phyloP scores from a whole-genome alignment of 2,329 filamentous ascomycete genomes.

The Verticillium longisporum region DNA sequence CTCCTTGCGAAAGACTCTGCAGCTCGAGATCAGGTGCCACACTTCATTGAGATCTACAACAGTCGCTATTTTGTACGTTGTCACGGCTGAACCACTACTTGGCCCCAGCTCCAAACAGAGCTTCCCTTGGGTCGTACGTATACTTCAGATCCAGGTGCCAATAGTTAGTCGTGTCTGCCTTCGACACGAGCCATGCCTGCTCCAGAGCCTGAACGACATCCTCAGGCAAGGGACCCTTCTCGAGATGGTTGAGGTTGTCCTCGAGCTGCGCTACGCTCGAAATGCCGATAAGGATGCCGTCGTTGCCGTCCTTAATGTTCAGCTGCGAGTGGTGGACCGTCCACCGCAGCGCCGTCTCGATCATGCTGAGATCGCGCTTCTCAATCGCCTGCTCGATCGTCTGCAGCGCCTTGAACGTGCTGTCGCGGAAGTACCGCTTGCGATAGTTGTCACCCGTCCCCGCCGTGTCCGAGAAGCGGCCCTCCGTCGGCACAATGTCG shows the following conservation, averaged over 20 bases:
- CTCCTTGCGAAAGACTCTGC: background rate
- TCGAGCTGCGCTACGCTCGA: constrained; percentile 51
- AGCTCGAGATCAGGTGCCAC: too few species aligned
- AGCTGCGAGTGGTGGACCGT: constrained; percentile 61
- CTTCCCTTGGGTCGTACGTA: constrained; percentile 56
- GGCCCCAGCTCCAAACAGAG: constrained; percentile 43
- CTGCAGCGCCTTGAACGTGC: constrained; percentile 54
- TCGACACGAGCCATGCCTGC: constrained; percentile 68
- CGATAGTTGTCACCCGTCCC: constrained; percentile 51
- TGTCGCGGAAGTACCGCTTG: constrained; percentile 65
- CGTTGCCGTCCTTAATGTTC: constrained; percentile 43
- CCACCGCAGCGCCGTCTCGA: constrained; percentile 73
- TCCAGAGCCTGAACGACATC: constrained; percentile 71
- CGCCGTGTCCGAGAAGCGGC: constrained; percentile 59
- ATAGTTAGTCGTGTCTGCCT: constrained; percentile 46
- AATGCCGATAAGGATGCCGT: constrained; percentile 54
- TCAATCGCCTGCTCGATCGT: constrained; percentile 61
- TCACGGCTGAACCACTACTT: constrained; percentile 21
- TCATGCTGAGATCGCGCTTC: constrained; percentile 60
- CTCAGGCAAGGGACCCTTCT: constrained; percentile 67
- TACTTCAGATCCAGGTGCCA: constrained; percentile 59
- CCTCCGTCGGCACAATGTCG: constrained; percentile 55
- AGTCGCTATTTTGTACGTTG: background rate
- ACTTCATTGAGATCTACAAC: too few species aligned
- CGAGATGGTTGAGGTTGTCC: constrained; percentile 49